phyloP scores from a whole-genome alignment of 257 asterid species.

The Solanum bulbocastanum region DNA sequence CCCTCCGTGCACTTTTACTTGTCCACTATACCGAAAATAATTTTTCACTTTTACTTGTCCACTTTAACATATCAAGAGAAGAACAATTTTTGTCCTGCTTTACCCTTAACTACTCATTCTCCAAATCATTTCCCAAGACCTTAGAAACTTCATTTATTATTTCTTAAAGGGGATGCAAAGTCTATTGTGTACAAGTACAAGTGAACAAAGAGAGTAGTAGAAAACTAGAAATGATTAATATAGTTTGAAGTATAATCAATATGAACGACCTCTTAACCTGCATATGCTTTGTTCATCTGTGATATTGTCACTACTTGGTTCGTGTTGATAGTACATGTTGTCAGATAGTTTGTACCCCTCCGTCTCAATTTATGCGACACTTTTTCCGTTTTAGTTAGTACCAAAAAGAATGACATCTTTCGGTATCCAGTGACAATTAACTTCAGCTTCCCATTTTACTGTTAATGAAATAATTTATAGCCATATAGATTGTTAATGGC shows the following conservation, averaged over 20 bases:
- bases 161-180: background rate
- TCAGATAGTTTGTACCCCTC: background rate
- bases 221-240: background rate
- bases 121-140: background rate
- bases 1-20: background rate
- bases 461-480: background rate
- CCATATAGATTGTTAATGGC: background rate
- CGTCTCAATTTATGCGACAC: background rate
- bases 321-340: background rate
- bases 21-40: background rate
- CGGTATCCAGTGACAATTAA: background rate
- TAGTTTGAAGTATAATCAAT: background rate
- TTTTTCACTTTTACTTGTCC: background rate
- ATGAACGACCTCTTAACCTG: background rate
- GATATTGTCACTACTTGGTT: background rate
- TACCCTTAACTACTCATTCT: background rate
- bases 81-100: background rate
- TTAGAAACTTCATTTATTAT: too few relatives aligned
- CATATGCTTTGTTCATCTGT: background rate
- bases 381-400: background rate
- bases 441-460: background rate
- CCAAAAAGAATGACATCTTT: background rate
- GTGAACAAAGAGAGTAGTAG: background rate
- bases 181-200: background rate
- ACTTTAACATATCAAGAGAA: background rate